phyloP scores from a whole-genome alignment of 441 rosid species.

The Erodium chrysanthum region DNA sequence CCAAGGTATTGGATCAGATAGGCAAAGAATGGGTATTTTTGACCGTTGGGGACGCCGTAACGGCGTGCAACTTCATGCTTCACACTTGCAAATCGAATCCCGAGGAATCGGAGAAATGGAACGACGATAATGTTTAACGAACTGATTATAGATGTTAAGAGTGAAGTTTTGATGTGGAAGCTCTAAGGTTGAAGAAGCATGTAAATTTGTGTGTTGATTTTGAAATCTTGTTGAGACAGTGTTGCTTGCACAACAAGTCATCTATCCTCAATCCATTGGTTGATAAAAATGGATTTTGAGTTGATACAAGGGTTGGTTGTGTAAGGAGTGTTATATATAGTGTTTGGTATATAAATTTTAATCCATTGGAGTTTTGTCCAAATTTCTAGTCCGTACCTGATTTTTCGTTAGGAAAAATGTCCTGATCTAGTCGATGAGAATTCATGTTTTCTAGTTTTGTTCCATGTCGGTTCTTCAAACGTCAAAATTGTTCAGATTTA shows the following conservation, averaged over 20 bases:
- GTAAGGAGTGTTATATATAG: not conserved
- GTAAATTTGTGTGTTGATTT: not conserved
- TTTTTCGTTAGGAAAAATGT: too few species aligned
- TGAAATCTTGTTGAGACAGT: not conserved
- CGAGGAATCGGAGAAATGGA: slow-evolving; percentile 33
- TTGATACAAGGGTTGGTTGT: not conserved
- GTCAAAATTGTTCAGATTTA: too few species aligned
- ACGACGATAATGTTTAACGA: slow-evolving; percentile 22
- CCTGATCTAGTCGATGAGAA: too few species aligned
- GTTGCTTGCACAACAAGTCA: not conserved
- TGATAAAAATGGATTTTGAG: too few species aligned
- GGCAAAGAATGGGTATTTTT: slow-evolving; percentile 74
- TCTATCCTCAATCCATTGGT: not conserved
- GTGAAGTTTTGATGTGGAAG: not conserved
- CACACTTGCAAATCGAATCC: slow-evolving; percentile 38
- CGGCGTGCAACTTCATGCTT: slow-evolving; percentile 70
- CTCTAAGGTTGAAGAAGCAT: not conserved
- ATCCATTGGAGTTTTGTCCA: not conserved
- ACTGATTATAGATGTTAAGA: not conserved
- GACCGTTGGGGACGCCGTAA: slow-evolving; percentile 85
- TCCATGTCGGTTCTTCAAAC: too few species aligned
- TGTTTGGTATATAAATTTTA: not conserved
- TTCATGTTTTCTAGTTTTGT: too few species aligned
- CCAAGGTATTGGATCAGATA: slow-evolving; percentile 50
- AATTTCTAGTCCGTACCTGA: not conserved